A percentile compares a stretch with the other conserved stretches of the same genome.
Conservation (phyloP, 179 eudicot genomes). For the Amaranthus tricolor region DNA sequence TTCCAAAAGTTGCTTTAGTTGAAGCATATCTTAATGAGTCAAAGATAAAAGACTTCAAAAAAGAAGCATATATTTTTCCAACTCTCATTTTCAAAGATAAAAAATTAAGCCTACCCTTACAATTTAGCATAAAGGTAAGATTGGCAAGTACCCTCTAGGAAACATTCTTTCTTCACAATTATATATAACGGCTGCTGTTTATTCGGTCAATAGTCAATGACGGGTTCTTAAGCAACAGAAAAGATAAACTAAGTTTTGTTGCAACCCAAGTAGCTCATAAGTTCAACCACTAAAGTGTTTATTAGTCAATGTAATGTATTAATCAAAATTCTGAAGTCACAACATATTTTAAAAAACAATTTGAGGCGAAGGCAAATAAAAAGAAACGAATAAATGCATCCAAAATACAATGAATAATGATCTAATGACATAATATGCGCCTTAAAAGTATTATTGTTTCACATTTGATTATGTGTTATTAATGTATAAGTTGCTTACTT, state of each 20-base stretch:
- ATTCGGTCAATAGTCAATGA: background rate
- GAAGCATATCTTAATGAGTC: background rate
- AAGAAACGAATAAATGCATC: background rate
- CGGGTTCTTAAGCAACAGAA: background rate
- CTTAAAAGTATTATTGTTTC: background rate
- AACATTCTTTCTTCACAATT: constrained; percentile 10
- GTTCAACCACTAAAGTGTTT: no score
- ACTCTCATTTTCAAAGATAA: constrained; percentile 10
- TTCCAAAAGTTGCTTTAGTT: constrained; percentile 3
- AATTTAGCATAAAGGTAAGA: background rate
- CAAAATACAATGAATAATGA: background rate
- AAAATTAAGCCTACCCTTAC: constrained; percentile 7
- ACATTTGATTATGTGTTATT: background rate
- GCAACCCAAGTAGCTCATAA: no score
- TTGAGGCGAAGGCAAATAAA: background rate
- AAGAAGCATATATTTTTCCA: constrained; percentile 13
- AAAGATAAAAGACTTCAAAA: constrained; percentile 14
- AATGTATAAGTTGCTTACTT: background rate
- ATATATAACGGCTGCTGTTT: constrained; percentile 1
- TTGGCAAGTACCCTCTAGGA: constrained; percentile 16
- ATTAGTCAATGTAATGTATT: no score
- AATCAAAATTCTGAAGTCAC: background rate
- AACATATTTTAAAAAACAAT: background rate
- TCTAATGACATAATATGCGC: constrained; percentile 7
- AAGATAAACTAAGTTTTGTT: constrained; percentile 2